These are phyloP conservation scores for Carex cristatella DNA, from an alignment of 176 grass and related monocot genomes.

Conservation along the genomic window DNA sequence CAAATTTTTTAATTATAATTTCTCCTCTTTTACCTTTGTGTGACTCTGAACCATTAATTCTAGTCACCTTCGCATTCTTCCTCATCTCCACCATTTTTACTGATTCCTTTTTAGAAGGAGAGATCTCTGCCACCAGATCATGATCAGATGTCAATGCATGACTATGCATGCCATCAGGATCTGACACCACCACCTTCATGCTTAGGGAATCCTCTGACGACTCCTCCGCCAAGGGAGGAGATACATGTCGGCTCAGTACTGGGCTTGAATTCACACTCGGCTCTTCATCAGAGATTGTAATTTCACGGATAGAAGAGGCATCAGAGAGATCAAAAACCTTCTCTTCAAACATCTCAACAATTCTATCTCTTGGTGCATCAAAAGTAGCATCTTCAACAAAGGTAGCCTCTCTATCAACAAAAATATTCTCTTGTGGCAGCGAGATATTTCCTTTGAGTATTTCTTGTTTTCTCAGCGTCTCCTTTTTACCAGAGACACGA, in stretches of 20 bases:
- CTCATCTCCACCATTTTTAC: conserved; percentile 5
- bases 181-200: conserved; percentile 43
- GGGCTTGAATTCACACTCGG: not conserved
- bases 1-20: not conserved
- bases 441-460: conserved; percentile 3
- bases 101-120: conserved; percentile 6
- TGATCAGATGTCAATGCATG: not conserved
- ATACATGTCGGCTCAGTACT: not conserved
- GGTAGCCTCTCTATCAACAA: conserved; percentile 22
- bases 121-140: not conserved
- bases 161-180: not conserved
- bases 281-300: conserved; percentile 23
- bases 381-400: not conserved
- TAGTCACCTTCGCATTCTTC: not conserved
- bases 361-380: conserved; percentile 2
- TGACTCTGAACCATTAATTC: not conserved
- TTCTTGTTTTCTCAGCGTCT: conserved; percentile 21
- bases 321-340: conserved; percentile 31
- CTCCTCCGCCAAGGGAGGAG: not conserved
- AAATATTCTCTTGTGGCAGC: conserved; percentile 28
- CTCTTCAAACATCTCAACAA: conserved; percentile 14
- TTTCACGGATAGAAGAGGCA: not conserved
- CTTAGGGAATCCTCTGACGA: conserved; percentile 44
- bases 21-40: conserved; percentile 10
- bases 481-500: not conserved